A percentile compares a stretch with the other conserved stretches of the same genome.
Conservation (phyloP, 2,329 filamentous ascomycete species). For the Drechmeria coniospora region DNA sequence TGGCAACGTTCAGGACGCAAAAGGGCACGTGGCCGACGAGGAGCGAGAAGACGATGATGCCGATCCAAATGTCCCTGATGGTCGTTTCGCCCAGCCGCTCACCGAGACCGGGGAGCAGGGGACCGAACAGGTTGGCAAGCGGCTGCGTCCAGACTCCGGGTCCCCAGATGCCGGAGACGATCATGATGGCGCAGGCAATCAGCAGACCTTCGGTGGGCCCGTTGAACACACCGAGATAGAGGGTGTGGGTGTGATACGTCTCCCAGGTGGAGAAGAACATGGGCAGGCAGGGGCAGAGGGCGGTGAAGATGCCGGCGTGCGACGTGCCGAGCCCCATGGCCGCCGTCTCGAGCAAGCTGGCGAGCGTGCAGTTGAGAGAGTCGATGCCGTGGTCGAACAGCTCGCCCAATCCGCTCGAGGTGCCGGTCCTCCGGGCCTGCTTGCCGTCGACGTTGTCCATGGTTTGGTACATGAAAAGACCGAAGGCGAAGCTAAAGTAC, state of each 20-base stretch:
- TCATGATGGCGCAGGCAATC: conserved; percentile 75
- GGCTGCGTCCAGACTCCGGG: conserved; percentile 73
- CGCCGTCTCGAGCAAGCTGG: conserved; percentile 76
- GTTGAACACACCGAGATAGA: conserved; percentile 94
- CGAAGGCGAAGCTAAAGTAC: conserved; percentile 90
- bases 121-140: conserved; percentile 53
- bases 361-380: conserved; percentile 91
- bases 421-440: conserved; percentile 86
- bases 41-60: conserved; percentile 49
- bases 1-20: conserved; percentile 73
- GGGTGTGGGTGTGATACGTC: conserved; percentile 94
- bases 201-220: conserved; percentile 91
- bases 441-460: conserved; percentile 99
- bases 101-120: conserved; percentile 31
- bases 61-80: conserved; percentile 81
- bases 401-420: conserved; percentile 86
- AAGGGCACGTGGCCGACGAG: conserved; percentile 68
- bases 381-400: conserved; percentile 98
- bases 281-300: conserved; percentile 75
- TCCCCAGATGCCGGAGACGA: conserved; percentile 73
- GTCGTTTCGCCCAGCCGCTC: conserved; percentile 52
- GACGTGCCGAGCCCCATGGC: conserved; percentile 84
- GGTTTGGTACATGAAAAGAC: conserved; percentile 96
- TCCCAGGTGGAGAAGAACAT: conserved; percentile 99
- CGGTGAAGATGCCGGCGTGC: conserved; percentile 77